A percentile compares a stretch with the other conserved stretches of the same genome.
These are phyloP conservation scores for Paecilomyces formosus DNA, from an alignment of 2,329 filamentous ascomycete species.

Conservation along the genomic window DNA sequence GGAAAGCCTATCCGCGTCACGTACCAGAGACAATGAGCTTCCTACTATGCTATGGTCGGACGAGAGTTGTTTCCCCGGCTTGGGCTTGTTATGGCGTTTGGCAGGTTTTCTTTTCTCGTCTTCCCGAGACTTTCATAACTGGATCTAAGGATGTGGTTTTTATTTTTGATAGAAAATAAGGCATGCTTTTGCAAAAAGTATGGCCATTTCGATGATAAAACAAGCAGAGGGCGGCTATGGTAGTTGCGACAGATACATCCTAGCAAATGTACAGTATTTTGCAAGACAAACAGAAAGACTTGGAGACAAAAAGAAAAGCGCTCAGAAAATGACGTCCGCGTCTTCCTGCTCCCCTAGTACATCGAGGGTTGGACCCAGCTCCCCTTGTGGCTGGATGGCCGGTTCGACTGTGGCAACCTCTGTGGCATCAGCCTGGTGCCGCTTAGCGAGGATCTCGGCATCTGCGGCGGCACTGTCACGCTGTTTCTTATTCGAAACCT, in stretches of 20 bases:
- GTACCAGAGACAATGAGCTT: slow-evolving; percentile 74
- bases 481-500: slow-evolving; percentile 81
- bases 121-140: neutral
- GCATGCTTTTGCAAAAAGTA: neutral
- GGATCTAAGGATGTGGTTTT: neutral
- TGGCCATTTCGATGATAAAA: neutral
- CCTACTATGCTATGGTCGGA: slow-evolving; percentile 8
- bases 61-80: slow-evolving; percentile 11
- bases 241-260: neutral
- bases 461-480: slow-evolving; percentile 65
- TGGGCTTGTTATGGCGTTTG: slow-evolving; percentile 19
- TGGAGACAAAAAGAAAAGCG: slow-evolving; percentile 11
- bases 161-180: neutral
- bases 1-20: slow-evolving; percentile 85
- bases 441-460: slow-evolving; percentile 68
- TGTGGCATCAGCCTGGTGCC: slow-evolving; percentile 44
- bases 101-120: slow-evolving; percentile 10
- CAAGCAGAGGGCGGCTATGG: neutral
- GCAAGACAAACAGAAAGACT: neutral
- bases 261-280: neutral
- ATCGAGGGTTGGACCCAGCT: slow-evolving; percentile 44
- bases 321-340: slow-evolving; percentile 76
- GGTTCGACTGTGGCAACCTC: slow-evolving; percentile 29
- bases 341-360: slow-evolving; percentile 70
- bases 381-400: slow-evolving; percentile 18